Evolutionary conservation across 2,329 filamentous ascomycete species (phyloP).

Genomic region (Ophiognomonia clavigignenti-juglandacearum): DNA sequence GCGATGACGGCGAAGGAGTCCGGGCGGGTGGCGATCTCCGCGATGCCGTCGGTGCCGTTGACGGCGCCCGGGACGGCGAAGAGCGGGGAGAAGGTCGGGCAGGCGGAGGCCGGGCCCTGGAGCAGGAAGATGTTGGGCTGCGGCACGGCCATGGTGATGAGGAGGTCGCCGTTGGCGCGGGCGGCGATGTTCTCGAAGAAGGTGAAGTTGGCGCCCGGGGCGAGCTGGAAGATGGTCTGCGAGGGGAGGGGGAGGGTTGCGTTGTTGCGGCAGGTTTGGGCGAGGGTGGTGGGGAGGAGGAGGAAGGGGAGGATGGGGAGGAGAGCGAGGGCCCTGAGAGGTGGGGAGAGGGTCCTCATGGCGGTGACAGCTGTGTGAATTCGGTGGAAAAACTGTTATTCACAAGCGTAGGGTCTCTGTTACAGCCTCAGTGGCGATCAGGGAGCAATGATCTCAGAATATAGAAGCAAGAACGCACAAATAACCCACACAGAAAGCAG

Average conservation of each 20-base stretch:
- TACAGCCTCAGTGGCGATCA: neutral
- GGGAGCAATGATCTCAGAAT: too few species aligned
- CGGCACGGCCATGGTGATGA: constrained; percentile 26
- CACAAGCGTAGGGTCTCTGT: neutral
- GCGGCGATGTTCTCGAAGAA: constrained; percentile 31
- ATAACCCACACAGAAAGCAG: too few species aligned
- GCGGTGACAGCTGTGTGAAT: neutral
- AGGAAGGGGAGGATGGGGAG: too few species aligned
- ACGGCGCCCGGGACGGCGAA: constrained; percentile 25
- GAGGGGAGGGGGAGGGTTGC: constrained; percentile 1
- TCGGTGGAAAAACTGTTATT: neutral
- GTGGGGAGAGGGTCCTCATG: neutral
- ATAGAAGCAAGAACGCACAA: too few species aligned
- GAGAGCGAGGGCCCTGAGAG: neutral
- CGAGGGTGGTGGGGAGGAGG: neutral
- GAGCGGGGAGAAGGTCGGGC: constrained; percentile 21
- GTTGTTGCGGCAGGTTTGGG: constrained; percentile 2
- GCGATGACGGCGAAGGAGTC: constrained; percentile 21
- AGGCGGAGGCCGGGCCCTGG: constrained; percentile 21
- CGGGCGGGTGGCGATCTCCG: constrained; percentile 20
- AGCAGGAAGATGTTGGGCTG: constrained; percentile 24
- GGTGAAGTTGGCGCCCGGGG: constrained; percentile 7
- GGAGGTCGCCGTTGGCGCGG: constrained; percentile 26
- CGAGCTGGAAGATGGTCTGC: constrained; percentile 6
- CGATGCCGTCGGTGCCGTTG: constrained; percentile 26